A percentile compares a stretch with the other conserved stretches of the same genome.
Conservation (phyloP, 805 yeast genomes). For the Teunomyces stri region DNA sequence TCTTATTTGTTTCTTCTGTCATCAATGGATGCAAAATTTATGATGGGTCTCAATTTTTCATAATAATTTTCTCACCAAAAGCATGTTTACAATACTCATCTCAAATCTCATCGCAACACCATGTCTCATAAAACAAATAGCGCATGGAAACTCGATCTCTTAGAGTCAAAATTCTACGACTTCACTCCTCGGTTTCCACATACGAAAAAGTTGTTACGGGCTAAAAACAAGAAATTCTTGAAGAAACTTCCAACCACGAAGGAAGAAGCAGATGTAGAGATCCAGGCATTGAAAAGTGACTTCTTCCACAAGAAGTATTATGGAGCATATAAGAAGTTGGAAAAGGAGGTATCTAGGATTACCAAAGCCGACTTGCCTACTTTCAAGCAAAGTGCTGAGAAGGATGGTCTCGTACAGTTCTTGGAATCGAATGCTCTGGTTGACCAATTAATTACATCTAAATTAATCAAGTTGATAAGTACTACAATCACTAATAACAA, state of each 20-base stretch:
- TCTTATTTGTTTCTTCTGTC: slow-evolving; percentile 3
- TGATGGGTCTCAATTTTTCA: neutral
- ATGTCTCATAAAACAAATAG: slow-evolving; percentile 29
- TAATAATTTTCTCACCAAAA: neutral
- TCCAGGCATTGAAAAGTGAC: slow-evolving; percentile 43
- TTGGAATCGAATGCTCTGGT: slow-evolving; percentile 18
- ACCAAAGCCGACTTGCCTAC: slow-evolving; percentile 15
- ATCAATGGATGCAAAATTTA: slow-evolving; percentile 2
- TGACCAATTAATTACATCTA: slow-evolving; percentile 29
- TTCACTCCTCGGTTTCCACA: slow-evolving; percentile 46
- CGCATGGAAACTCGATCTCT: slow-evolving; percentile 54
- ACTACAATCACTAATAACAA: slow-evolving; percentile 27
- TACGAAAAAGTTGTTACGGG: slow-evolving; percentile 45
- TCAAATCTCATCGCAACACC: slow-evolving; percentile 4
- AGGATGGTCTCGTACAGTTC: slow-evolving; percentile 17
- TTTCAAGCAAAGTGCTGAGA: slow-evolving; percentile 9
- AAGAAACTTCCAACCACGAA: slow-evolving; percentile 39
- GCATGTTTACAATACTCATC: slow-evolving; percentile 5
- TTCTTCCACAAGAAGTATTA: slow-evolving; percentile 50
- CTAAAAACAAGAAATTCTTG: slow-evolving; percentile 44
- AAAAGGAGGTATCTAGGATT: slow-evolving; percentile 32
- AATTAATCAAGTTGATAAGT: slow-evolving; percentile 27
- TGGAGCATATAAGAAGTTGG: slow-evolving; percentile 41
- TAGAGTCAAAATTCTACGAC: slow-evolving; percentile 49
- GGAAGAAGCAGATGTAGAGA: slow-evolving; percentile 45